Evolutionary conservation across 73 alveolate genomes (phyloP), one percentile per base, ranked within the genome.

Genomic region (Stentor roeselii): DNA sequence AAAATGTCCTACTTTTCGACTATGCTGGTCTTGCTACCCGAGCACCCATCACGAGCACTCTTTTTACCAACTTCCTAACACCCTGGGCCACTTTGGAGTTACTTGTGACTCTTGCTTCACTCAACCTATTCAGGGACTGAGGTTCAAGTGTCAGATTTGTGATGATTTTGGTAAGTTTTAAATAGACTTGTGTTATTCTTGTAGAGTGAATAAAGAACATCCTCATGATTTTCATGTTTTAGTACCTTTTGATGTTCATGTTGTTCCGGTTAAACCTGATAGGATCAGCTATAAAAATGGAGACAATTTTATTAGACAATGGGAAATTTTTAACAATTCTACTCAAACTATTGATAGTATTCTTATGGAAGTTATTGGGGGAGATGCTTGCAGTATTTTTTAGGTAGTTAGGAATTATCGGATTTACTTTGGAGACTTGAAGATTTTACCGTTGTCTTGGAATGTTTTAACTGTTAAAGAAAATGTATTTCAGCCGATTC

Each of bases 161-260:
- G 50, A 67, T 21, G 37, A 67, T 67, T 67, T 67, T 67, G 80
- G 80, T 67, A 67, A 1, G 21, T 67, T 67, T 67, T 67, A 67
- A 27, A 67, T 30, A 67, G 80, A 67, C 34, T n/a, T 67, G 11
- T 67, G 80, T 32, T 40, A 67, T 67, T 36, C 21, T 2, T 67
- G 80, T 34, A 67, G 34, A 34, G 11, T 67, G 14, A 67, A 21
- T 67, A 67, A 21, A 67, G 41, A 21, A 2, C 80, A 67, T 67
- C 15, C 15, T 67, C 80, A 67, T 67, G 41, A 67, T 67, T 67
- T 67, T 67, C 11, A 30, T 67, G 2, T 2, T 34, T 67, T 36
- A 40, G 37, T 27, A 30, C 80, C 37, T 67, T 67, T 21, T 67
- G 21, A 14, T 1, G 37, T 67, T 21, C 14, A 14, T 67, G 37